Conservation (phyloP, 2,329 filamentous ascomycete species). For the Xylariaceae sp. region DNA sequence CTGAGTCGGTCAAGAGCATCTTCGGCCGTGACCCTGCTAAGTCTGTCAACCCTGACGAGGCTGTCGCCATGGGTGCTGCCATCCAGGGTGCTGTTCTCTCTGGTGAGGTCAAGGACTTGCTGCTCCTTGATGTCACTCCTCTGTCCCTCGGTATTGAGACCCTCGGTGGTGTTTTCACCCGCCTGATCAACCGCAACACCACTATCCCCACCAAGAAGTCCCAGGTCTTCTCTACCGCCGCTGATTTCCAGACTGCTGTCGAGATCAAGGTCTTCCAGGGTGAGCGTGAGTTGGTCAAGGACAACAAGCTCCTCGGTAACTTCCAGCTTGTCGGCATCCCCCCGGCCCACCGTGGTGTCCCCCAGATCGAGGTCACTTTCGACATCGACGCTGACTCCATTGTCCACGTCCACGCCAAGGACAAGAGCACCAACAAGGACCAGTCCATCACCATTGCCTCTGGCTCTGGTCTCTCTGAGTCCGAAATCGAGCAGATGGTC, state of each 20-base stretch:
- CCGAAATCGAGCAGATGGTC: constrained; percentile 96
- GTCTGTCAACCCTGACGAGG: constrained; percentile 98
- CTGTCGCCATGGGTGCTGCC: constrained; percentile 93
- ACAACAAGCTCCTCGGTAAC: constrained; percentile 98
- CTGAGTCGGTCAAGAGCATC: constrained; percentile 91
- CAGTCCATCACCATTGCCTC: constrained; percentile 99
- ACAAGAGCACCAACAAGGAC: constrained; percentile 99
- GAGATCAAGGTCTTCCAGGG: constrained; percentile 99
- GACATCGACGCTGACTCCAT: constrained; percentile 98
- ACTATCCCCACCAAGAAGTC: constrained; percentile 99
- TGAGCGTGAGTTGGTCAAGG: constrained; percentile 96
- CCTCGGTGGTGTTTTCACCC: constrained; percentile 94
- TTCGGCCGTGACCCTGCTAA: constrained; percentile 96
- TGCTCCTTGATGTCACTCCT: constrained; percentile 92
- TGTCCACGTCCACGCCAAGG: constrained; percentile 95
- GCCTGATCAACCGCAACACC: constrained; percentile 97
- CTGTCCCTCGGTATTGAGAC: constrained; percentile 98
- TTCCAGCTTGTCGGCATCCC: constrained; percentile 98
- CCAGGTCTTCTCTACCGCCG: constrained; percentile 93
- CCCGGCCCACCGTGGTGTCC: constrained; percentile 91
- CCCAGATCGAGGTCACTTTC: constrained; percentile 96
- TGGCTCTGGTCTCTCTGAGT: constrained; percentile 90
- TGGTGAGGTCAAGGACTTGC: constrained; percentile 92
- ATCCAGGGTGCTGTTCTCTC: constrained; percentile 96
- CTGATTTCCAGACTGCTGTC: constrained; percentile 96